Conservation (phyloP, 768 basidiomycete species). For the Serendipita sp. region DNA sequence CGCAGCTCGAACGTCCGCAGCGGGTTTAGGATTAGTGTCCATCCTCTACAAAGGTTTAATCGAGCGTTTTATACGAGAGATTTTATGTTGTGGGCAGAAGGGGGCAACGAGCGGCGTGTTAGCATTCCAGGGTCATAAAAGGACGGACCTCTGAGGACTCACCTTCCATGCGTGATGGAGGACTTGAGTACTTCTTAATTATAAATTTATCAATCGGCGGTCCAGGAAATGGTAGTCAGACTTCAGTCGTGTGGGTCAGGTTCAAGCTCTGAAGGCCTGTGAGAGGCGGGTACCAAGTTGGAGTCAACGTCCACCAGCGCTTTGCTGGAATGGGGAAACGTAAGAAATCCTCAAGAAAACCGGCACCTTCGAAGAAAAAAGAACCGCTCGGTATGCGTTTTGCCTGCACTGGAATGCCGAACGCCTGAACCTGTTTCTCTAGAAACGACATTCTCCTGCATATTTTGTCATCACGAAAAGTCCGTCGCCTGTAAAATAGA, state of each 20-base stretch:
- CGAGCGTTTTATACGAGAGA: no score
- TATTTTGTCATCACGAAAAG: conserved; percentile 83
- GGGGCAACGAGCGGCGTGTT: background rate
- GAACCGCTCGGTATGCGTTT: conserved; percentile 51
- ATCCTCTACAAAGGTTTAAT: background rate
- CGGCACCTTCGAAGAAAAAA: conserved; percentile 47
- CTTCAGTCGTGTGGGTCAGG: background rate
- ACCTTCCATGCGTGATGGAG: conserved; percentile 4
- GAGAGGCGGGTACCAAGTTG: background rate
- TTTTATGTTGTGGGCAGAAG: no score
- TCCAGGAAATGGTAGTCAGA: background rate
- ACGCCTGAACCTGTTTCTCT: conserved; percentile 4
- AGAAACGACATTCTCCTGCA: conserved; percentile 76
- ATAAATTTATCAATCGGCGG: background rate
- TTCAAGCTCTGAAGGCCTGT: background rate
- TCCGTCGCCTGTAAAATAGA: conserved; percentile 75
- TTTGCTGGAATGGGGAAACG: conserved; percentile 60
- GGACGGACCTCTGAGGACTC: background rate
- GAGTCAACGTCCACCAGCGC: background rate
- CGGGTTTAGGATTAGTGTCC: conserved; percentile 11
- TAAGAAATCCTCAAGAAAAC: conserved; percentile 78
- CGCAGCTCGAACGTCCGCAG: conserved; percentile 68
- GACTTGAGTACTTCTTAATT: no score
- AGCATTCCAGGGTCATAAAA: background rate
- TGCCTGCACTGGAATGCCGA: background rate